A percentile compares a stretch with the other conserved stretches of the same genome.
Evolutionary conservation across 1,139 yeast species (phyloP).

Genomic region (Geotrichum siamense): DNA sequence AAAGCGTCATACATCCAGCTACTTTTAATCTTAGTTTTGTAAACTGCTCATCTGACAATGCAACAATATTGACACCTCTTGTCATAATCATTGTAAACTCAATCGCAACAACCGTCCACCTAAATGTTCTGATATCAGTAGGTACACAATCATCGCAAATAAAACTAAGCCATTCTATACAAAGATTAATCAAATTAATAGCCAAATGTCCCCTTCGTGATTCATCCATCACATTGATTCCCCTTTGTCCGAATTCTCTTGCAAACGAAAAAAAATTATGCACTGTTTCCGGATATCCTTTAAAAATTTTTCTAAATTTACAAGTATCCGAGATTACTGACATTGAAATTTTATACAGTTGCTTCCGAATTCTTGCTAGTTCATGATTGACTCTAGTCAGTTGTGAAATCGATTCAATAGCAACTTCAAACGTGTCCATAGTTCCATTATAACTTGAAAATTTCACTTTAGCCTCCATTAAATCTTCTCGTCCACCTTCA

Average conservation of each 20-base stretch:
- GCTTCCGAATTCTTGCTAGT: constrained; percentile 56
- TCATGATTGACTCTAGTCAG: constrained; percentile 69
- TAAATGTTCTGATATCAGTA: constrained; percentile 79
- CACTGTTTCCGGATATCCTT: constrained; percentile 61
- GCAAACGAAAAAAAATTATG: constrained; percentile 75
- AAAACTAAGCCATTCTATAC: constrained; percentile 88
- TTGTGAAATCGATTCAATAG: constrained; percentile 61
- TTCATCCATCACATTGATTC: constrained; percentile 58
- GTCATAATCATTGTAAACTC: constrained; percentile 97
- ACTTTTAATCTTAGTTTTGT: constrained; percentile 67
- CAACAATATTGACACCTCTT: constrained; percentile 78
- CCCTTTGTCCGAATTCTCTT: constrained; percentile 73
- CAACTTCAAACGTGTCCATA: constrained; percentile 44
- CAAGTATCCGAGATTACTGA: constrained; percentile 60
- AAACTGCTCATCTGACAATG: constrained; percentile 72
- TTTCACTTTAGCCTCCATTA: constrained; percentile 43
- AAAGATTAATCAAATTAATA: constrained; percentile 62
- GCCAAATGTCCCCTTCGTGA: constrained; percentile 63
- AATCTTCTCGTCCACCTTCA: constrained; percentile 49
- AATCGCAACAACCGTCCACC: constrained; percentile 93
- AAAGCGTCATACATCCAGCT: constrained; percentile 88
- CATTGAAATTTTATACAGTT: constrained; percentile 63
- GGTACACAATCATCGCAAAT: constrained; percentile 93
- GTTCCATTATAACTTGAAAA: constrained; percentile 6
- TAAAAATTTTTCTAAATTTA: constrained; percentile 38